Conservation (phyloP, 1,139 yeast species). For the Hanseniaspora gamundiae region DNA sequence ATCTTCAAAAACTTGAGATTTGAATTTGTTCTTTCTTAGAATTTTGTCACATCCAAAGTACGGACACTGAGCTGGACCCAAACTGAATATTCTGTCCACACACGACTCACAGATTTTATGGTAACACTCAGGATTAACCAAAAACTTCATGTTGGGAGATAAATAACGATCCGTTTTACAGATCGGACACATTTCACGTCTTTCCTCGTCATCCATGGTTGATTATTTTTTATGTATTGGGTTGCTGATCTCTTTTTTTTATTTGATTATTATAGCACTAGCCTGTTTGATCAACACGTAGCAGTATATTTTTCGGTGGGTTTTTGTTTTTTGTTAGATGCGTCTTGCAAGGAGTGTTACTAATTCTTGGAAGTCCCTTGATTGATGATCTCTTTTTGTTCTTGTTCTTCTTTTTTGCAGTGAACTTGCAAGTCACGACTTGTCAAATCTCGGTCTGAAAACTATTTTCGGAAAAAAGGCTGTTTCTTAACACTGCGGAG, state of each 20-base stretch:
- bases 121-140: slow-evolving; percentile 93
- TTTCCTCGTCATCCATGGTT: slow-evolving; percentile 21
- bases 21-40: slow-evolving; percentile 76
- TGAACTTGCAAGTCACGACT: too few species aligned
- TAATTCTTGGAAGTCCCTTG: too few species aligned
- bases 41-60: slow-evolving; percentile 85
- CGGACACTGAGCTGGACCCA: slow-evolving; percentile 97
- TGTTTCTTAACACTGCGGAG: too few species aligned
- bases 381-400: too few species aligned
- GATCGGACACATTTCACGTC: slow-evolving; percentile 86
- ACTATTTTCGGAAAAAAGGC: too few species aligned
- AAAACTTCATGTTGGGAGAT: slow-evolving; percentile 85
- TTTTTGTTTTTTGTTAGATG: too few species aligned
- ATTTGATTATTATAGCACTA: too few species aligned
- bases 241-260: background rate
- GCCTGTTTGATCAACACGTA: too few species aligned
- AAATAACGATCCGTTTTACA: slow-evolving; percentile 91
- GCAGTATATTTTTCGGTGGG: too few species aligned
- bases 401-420: too few species aligned
- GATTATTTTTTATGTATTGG: background rate
- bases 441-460: too few species aligned
- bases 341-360: too few species aligned
- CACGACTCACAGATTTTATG: slow-evolving; percentile 96
- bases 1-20: slow-evolving; percentile 86
- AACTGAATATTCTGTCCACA: slow-evolving; percentile 82